Base-by-base conservation (phyloP, 1,284 basidiomycete species). In the Xanthoconium separans region DNA sequence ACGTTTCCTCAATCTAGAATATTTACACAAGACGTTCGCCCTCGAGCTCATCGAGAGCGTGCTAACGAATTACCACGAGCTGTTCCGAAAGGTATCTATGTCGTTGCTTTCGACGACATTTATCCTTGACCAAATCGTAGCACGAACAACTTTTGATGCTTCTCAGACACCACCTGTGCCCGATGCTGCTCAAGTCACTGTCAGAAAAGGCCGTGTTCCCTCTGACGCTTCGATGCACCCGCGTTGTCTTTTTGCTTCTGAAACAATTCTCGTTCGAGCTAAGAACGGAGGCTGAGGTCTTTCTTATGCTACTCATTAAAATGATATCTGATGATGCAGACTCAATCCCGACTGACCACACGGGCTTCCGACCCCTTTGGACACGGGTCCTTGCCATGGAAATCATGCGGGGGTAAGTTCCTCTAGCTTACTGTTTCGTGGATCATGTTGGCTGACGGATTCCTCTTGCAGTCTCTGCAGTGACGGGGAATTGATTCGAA, bases 41-140 rank as follows among this genome's bases (percentile, higher is more conserved):
- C 76, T 99, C 27, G 96, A 99, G 72, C 77, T 99, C 50, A 92
- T 99, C 53, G 97, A 99, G 74, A 98, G 95, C 65, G 93, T 98
- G 6, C 75, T 99, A 50, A 96, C 94, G 13, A 98, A 97, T 61
- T 98, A 98, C 66, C 89, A 95, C 60, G 82, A 82, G 13, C 80
- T 95, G 0, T 96, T 98, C 66, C 84, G 89, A 56, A 83, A 87
- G 75, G 93, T 90, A 56, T 75, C 63, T 27, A 13, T 29, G 33
- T 22, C 8, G 11, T 31, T 30, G 3, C 20, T 29, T 33, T 27
- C 15, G n/a, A 29, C 30, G 42, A 18, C 4, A n/a, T 34, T 39
- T 20, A 29, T 44, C 6, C 37, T 50, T 60, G 18, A 59, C 54
- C 11, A 46, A 27, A 11, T 10, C 12, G 29, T 57, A 93, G 87